A percentile compares a stretch with the other conserved stretches of the same genome.
phyloP scores from a whole-genome alignment of 2,329 filamentous ascomycete genomes.

The Parasarocladium wereldwijsianum region DNA sequence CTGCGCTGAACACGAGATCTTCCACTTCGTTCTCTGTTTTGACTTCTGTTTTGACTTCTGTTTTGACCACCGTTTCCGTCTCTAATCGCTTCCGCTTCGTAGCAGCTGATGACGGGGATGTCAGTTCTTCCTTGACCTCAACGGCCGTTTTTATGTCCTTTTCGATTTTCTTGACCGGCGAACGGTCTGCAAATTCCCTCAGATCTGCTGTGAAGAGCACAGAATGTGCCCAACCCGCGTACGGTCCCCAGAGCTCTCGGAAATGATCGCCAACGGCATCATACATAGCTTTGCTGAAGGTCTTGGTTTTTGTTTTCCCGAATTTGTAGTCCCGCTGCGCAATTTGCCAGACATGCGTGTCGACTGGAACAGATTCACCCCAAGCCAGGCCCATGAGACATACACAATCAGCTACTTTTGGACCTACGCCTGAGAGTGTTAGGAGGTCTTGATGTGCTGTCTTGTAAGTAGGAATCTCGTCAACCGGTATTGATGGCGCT shows the following conservation, averaged over 20 bases:
- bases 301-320: conserved; percentile 69
- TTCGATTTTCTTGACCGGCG: conserved; percentile 18
- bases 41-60: conserved; percentile 7
- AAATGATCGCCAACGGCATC: conserved; percentile 86
- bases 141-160: conserved; percentile 8
- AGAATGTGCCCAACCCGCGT: conserved; percentile 95
- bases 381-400: conserved; percentile 93
- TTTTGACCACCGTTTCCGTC: conserved; percentile 10
- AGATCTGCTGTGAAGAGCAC: conserved; percentile 92
- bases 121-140: conserved; percentile 15
- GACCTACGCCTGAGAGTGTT: conserved; percentile 72
- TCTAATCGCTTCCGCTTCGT: conserved; percentile 4
- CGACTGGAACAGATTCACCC: conserved; percentile 88
- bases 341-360: conserved; percentile 98
- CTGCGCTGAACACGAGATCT: conserved; percentile 8
- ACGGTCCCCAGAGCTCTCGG: conserved; percentile 73
- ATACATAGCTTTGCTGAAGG: conserved; percentile 77
- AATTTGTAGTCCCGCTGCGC: conserved; percentile 93
- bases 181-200: conserved; percentile 62
- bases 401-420: conserved; percentile 94
- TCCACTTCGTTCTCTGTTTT: conserved; percentile 11
- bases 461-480: conserved; percentile 49
- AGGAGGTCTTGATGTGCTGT: conserved; percentile 70
- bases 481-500: conserved; percentile 27
- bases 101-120: conserved; percentile 2